Evolutionary conservation across 768 basidiomycete genomes (phyloP), one percentile per base, ranked within the genome.

Genomic region (Psilocybe subaeruginosa): DNA sequence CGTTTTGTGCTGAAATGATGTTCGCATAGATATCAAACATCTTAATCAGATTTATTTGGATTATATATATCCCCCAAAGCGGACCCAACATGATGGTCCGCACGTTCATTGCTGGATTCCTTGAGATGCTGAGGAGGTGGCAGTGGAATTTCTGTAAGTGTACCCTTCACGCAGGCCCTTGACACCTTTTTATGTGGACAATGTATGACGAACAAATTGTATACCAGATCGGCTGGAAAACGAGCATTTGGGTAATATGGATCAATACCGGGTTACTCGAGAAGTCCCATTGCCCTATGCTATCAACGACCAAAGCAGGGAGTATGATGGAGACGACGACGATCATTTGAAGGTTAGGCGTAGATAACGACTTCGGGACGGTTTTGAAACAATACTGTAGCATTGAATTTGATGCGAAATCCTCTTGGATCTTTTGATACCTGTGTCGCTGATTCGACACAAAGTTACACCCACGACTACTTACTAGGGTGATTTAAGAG

Each of bases 61-160:
- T 95, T 12, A 72, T 89, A 51, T 96, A 94, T 72, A 81, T 95
- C 51, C 90, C 91, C 3, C 63, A 63, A 30, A 29, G 68, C 1
- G 82, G 82, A 0, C 80, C 82, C 1, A 77, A 77, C 64, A 73
- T 81, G 57, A 79, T 82, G 62, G 48, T 90, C 29, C 83, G 89
- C 27, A 76, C 85, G 0, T 95, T 93, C 76, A 79, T 93, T 48
- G 82, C 77, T 11, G 93, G 81, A 2, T 64, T 89, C 53, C 67
- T 93, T 43, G 97, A 99, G 69, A 84, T 94, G 72, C 66, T 93
- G 5, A 77, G 97, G 46, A 82, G 97, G 56, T 86, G 86, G 74
- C 90, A 90, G 65, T 99, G 97, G 97, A 97, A 97, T 73, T 91
- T 96, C 69, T 90, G 92, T 94, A 61, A 68, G 91, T 74, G n/a